Conservation (phyloP, 208 protist genomes). For the Wallacemonas collosoma region DNA sequence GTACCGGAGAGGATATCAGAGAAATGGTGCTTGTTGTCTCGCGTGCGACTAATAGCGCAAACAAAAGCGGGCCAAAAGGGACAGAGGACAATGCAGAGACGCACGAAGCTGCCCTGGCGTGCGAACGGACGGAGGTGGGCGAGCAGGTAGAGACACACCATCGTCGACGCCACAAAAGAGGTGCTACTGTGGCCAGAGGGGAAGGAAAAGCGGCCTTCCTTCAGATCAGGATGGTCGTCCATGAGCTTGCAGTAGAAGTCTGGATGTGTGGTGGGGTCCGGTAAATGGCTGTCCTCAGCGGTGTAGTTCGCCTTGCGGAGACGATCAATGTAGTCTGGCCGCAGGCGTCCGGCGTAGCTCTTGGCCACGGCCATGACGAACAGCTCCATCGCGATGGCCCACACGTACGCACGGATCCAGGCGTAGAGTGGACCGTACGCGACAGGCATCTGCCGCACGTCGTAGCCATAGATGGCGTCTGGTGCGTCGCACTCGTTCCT, state of each 20-base stretch:
- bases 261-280: constrained; percentile 35
- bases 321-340: constrained; percentile 88
- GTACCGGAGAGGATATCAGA: constrained; percentile 78
- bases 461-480: not conserved
- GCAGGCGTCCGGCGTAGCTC: constrained; percentile 84
- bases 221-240: constrained; percentile 32
- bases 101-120: constrained; percentile 63
- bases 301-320: constrained; percentile 49
- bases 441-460: not conserved
- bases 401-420: constrained; percentile 62
- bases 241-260: constrained; percentile 69
- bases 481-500: too few relatives aligned
- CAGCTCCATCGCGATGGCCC: constrained; percentile 37
- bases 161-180: constrained; percentile 70
- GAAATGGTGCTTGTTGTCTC: constrained; percentile 89
- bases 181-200: constrained; percentile 91
- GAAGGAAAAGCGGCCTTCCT: constrained; percentile 88
- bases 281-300: not conserved
- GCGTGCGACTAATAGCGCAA: constrained; percentile 81
- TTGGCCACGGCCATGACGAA: constrained; percentile 54
- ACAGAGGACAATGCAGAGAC: constrained; percentile 54
- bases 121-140: constrained; percentile 62
- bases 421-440: constrained; percentile 24
- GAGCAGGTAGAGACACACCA: constrained; percentile 75
- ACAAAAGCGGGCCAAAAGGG: constrained; percentile 57